phyloP scores from a whole-genome alignment of 768 basidiomycete genomes.

The Mycena amicta region DNA sequence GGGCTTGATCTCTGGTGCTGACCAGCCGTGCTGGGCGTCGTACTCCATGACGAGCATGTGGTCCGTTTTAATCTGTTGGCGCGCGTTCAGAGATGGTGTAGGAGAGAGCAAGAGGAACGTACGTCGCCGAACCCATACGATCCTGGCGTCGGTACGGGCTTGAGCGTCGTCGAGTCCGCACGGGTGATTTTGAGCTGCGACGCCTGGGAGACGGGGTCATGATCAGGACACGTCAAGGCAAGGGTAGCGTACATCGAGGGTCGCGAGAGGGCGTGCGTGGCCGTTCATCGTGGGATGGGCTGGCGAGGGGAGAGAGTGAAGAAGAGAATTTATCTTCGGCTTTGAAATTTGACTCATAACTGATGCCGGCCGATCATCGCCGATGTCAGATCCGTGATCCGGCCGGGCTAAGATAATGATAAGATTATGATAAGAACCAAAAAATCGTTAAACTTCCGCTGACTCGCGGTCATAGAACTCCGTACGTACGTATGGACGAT shows the following conservation, averaged over 20 bases:
- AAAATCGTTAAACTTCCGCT: no score
- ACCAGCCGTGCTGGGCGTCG: slow-evolving; percentile 68
- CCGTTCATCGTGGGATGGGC: slow-evolving; percentile 2
- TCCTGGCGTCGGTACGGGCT: slow-evolving; percentile 51
- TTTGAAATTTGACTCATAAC: not conserved
- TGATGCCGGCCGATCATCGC: no score
- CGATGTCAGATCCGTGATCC: no score
- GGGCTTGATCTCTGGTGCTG: slow-evolving; percentile 70
- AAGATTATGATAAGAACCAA: no score
- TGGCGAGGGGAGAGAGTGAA: not conserved
- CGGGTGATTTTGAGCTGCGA: slow-evolving; percentile 54
- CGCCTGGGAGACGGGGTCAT: slow-evolving; percentile 39
- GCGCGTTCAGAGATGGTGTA: no score
- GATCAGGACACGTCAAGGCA: not conserved
- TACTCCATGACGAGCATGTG: slow-evolving; percentile 78
- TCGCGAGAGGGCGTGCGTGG: slow-evolving; percentile 4
- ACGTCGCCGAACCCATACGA: slow-evolving; percentile 62
- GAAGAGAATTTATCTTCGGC: not conserved
- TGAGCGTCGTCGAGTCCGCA: slow-evolving; percentile 48
- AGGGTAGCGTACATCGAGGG: slow-evolving; percentile 5
- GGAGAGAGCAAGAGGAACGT: no score
- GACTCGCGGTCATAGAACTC: no score
- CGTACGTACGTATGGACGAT: no score
- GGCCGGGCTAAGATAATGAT: no score
- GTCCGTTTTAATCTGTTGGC: slow-evolving; percentile 62